Evolutionary conservation across 345 rosid genomes (phyloP).

Genomic region (Pelargonium nanum): DNA sequence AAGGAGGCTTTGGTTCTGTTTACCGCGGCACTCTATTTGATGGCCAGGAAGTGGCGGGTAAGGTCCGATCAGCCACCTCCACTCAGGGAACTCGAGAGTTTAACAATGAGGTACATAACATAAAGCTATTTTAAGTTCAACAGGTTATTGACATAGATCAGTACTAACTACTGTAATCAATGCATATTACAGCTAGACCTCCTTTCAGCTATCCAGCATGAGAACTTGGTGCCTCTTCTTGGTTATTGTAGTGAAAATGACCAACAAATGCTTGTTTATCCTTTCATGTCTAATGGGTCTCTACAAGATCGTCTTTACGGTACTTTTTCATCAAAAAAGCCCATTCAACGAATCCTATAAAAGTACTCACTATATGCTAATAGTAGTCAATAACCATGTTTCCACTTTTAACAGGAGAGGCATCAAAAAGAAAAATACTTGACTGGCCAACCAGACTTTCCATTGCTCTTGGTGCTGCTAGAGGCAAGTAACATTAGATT

Average conservation of each 20-base stretch:
- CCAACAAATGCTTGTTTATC: slow-evolving; percentile 62
- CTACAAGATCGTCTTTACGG: slow-evolving; percentile 65
- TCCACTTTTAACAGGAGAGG: slow-evolving; percentile 37
- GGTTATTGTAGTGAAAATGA: slow-evolving; percentile 60
- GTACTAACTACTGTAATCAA: slow-evolving; percentile 1
- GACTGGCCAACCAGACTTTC: slow-evolving; percentile 73
- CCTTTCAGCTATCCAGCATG: slow-evolving; percentile 53
- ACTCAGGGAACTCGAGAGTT: slow-evolving; percentile 49
- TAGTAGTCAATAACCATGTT: neutral
- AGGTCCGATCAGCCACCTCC: slow-evolving; percentile 50
- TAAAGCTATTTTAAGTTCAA: neutral
- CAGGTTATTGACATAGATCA: neutral
- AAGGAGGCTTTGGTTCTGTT: slow-evolving; percentile 51
- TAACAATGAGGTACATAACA: slow-evolving; percentile 34
- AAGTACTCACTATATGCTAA: neutral
- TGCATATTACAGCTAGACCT: slow-evolving; percentile 41
- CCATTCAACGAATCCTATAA: neutral
- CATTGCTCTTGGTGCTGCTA: slow-evolving; percentile 58
- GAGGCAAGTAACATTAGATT: slow-evolving; percentile 28
- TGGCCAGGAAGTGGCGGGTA: slow-evolving; percentile 48
- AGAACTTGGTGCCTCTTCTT: slow-evolving; percentile 57
- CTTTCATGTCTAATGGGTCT: slow-evolving; percentile 69
- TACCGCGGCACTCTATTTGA: slow-evolving; percentile 38
- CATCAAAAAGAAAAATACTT: slow-evolving; percentile 47
- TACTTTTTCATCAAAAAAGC: slow-evolving; percentile 11